These are phyloP conservation scores for Coprinellus micaceus DNA, from an alignment of 768 basidiomycete species.

Conservation along the genomic window DNA sequence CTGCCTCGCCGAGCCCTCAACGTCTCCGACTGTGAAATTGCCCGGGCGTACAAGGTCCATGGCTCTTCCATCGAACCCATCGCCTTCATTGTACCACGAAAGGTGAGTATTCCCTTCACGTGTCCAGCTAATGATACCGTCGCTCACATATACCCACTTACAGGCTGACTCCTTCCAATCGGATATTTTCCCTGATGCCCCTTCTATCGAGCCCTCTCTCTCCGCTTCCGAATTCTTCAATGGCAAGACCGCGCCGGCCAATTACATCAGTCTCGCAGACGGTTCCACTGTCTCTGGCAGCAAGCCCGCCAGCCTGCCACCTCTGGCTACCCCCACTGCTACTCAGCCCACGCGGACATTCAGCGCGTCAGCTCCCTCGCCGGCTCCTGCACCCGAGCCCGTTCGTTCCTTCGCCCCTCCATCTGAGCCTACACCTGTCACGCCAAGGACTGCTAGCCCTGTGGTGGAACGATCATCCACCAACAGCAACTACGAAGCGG, in stretches of 20 bases:
- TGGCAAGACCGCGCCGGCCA: slow-evolving; percentile 75
- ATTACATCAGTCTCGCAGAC: slow-evolving; percentile 76
- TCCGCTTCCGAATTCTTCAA: slow-evolving; percentile 83
- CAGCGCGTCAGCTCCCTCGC: slow-evolving; percentile 20
- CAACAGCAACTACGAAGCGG: not conserved
- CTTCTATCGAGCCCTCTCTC: slow-evolving; percentile 75
- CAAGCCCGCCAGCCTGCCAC: slow-evolving; percentile 15
- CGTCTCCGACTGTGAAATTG: slow-evolving; percentile 91
- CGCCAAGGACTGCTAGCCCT: not conserved
- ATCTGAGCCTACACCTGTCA: slow-evolving; percentile 1
- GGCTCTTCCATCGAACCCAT: slow-evolving; percentile 80
- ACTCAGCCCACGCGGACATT: slow-evolving; percentile 32
- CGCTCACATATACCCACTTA: slow-evolving; percentile 1
- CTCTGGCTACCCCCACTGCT: slow-evolving; percentile 31
- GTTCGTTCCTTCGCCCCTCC: slow-evolving; percentile 2
- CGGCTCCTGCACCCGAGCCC: slow-evolving; percentile 16
- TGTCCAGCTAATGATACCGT: not conserved
- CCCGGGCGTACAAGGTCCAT: slow-evolving; percentile 86
- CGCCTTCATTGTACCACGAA: slow-evolving; percentile 92
- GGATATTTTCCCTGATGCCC: slow-evolving; percentile 93
- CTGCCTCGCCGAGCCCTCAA: slow-evolving; percentile 87
- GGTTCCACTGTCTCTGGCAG: slow-evolving; percentile 41
- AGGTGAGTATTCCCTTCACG: slow-evolving; percentile 47
- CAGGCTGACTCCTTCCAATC: slow-evolving; percentile 95
- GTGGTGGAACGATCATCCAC: slow-evolving; percentile 4